These are phyloP conservation scores for Yamadazyma dendronema DNA, from an alignment of 1,139 yeast species.

Conservation along the genomic window DNA sequence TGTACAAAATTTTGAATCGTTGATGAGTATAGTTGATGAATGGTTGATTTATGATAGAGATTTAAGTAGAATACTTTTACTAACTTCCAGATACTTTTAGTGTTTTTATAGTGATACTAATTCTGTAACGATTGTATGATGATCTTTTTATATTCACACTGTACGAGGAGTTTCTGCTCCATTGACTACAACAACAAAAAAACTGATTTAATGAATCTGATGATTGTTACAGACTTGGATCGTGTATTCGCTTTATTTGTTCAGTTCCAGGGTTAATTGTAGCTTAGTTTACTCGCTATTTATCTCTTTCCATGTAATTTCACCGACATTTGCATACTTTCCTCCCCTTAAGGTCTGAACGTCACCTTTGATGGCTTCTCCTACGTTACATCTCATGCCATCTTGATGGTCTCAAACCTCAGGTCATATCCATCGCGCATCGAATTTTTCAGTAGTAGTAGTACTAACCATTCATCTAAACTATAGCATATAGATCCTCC, in stretches of 20 bases:
- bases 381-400: neutral
- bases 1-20: conserved; percentile 63
- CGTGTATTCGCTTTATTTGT: too few species aligned
- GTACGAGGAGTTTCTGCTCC: conserved; percentile 53
- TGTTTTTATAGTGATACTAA: conserved; percentile 4
- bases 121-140: conserved; percentile 34
- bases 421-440: neutral
- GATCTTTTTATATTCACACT: conserved; percentile 61
- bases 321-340: too few species aligned
- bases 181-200: conserved; percentile 49
- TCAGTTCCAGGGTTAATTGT: too few species aligned
- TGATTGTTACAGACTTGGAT: neutral
- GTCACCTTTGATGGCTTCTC: too few species aligned
- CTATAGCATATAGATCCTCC: neutral
- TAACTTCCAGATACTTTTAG: conserved; percentile 6
- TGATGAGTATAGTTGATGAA: conserved; percentile 62
- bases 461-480: neutral
- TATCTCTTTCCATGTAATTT: too few species aligned
- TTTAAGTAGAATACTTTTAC: conserved; percentile 8
- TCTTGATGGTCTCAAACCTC: neutral
- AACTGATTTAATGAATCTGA: conserved; percentile 85
- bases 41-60: conserved; percentile 20
- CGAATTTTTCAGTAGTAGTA: neutral
- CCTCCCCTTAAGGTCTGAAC: too few species aligned
- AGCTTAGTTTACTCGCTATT: too few species aligned